Conservation (phyloP, 148 eudicot species). For the Dianthus caryophyllus region DNA sequence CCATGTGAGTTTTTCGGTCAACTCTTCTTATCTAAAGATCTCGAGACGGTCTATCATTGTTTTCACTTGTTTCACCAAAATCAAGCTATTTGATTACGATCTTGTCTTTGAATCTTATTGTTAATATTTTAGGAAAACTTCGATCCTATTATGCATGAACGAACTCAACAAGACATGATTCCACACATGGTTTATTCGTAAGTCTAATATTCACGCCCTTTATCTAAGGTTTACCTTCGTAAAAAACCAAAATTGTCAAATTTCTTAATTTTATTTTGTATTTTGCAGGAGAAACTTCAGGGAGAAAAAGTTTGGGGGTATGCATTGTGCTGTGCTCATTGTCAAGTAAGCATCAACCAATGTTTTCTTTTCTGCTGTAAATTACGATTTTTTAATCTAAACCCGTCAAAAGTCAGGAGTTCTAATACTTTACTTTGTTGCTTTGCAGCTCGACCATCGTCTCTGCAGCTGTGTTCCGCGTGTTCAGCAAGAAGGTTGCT, state of each 20-base stretch:
- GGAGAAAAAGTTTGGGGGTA: conserved; percentile 69
- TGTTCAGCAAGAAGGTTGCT: conserved; percentile 68
- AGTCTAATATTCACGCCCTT: conserved; percentile 16
- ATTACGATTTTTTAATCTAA: not conserved
- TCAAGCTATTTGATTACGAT: not conserved
- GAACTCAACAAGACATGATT: conserved; percentile 58
- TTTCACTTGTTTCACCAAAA: too few species aligned
- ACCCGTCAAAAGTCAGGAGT: not conserved
- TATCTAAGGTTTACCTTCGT: too few species aligned
- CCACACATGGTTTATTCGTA: conserved; percentile 94
- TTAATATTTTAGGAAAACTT: conserved; percentile 54
- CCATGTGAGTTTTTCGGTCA: conserved; percentile 42
- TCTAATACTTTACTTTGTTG: conserved; percentile 5
- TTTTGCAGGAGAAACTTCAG: conserved; percentile 52
- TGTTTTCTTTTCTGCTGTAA: not conserved
- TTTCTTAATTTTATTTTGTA: not conserved
- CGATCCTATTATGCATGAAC: conserved; percentile 56
- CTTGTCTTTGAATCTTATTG: not conserved
- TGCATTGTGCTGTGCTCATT: conserved; percentile 71
- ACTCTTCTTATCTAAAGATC: not conserved
- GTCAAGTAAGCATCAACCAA: conserved; percentile 49
- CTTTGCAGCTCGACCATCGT: conserved; percentile 67
- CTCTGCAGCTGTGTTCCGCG: conserved; percentile 65
- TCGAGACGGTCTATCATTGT: too few species aligned
- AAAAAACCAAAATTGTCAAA: not conserved